A percentile compares a stretch with the other conserved stretches of the same genome.
phyloP scores from a whole-genome alignment of 257 asterid species.

The Nicotiana otophora region DNA sequence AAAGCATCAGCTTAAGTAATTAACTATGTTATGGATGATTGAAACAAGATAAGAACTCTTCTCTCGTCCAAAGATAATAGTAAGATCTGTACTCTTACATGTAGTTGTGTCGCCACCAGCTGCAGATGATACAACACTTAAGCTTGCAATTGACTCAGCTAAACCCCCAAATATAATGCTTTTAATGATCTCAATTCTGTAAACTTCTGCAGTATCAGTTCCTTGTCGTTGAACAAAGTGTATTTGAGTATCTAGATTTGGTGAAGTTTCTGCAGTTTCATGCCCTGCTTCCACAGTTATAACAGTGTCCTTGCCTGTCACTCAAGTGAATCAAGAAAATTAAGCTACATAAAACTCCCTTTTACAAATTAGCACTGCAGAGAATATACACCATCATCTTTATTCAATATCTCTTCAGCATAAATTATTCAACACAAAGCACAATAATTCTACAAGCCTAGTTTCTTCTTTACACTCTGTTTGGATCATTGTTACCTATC shows the following conservation, averaged over 20 bases:
- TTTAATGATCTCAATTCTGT: constrained; percentile 56
- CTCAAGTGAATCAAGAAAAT: not conserved
- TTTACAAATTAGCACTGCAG: not conserved
- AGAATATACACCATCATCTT: not conserved
- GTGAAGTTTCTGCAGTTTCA: constrained; percentile 18
- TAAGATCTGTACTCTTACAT: constrained; percentile 38
- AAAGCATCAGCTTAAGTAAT: not conserved
- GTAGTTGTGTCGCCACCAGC: constrained; percentile 71
- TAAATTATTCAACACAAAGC: not conserved
- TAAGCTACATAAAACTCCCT: not conserved
- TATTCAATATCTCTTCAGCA: not conserved
- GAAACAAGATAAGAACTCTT: not conserved
- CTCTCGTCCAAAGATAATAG: not conserved
- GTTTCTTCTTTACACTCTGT: not conserved
- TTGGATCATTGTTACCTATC: no score
- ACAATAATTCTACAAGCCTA: not conserved
- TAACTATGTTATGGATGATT: not conserved
- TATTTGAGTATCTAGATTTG: constrained; percentile 25
- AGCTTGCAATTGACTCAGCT: constrained; percentile 65
- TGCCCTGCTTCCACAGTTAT: constrained; percentile 44
- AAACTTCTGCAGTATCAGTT: constrained; percentile 31
- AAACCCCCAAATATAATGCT: constrained; percentile 81
- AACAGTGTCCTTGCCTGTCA: constrained; percentile 56
- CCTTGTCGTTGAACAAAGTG: constrained; percentile 19
- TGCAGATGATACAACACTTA: constrained; percentile 72